These are phyloP conservation scores for Rhynchospora tenuis DNA, from an alignment of 176 grass and related monocot genomes.

Conservation along the genomic window DNA sequence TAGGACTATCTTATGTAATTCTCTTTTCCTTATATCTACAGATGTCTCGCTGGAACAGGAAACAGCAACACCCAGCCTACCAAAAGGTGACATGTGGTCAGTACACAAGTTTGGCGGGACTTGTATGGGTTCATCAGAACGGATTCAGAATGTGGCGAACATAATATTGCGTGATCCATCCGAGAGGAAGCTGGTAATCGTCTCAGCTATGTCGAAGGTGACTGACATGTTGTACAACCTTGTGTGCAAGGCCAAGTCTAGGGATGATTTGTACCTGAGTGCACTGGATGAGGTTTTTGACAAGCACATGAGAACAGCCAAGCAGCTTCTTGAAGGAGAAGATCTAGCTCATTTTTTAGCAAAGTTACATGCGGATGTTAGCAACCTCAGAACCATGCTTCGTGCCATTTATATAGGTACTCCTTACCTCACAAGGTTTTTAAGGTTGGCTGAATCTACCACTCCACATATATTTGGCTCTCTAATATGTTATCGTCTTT, in stretches of 20 bases:
- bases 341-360: conserved; percentile 85
- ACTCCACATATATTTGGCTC: background rate
- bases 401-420: conserved; percentile 92
- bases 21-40: conserved; percentile 31
- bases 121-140: conserved; percentile 83
- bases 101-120: conserved; percentile 99
- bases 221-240: conserved; percentile 97
- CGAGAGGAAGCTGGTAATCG: conserved; percentile 78
- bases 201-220: conserved; percentile 98
- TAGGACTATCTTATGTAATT: conserved; percentile 13
- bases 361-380: conserved; percentile 66
- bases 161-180: conserved; percentile 76
- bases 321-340: conserved; percentile 87
- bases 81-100: conserved; percentile 96
- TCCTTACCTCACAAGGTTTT: background rate
- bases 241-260: conserved; percentile 78
- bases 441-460: background rate
- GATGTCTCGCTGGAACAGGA: conserved; percentile 64
- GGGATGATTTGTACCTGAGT: conserved; percentile 69
- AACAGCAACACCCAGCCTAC: conserved; percentile 43
- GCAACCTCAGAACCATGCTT: conserved; percentile 90
- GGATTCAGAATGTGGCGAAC: conserved; percentile 93
- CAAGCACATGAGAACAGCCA: conserved; percentile 82
- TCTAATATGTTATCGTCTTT: background rate
- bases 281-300: conserved; percentile 73